Base-by-base conservation (phyloP, 2,329 filamentous ascomycete species). In the Ascochyta koolunga region DNA sequence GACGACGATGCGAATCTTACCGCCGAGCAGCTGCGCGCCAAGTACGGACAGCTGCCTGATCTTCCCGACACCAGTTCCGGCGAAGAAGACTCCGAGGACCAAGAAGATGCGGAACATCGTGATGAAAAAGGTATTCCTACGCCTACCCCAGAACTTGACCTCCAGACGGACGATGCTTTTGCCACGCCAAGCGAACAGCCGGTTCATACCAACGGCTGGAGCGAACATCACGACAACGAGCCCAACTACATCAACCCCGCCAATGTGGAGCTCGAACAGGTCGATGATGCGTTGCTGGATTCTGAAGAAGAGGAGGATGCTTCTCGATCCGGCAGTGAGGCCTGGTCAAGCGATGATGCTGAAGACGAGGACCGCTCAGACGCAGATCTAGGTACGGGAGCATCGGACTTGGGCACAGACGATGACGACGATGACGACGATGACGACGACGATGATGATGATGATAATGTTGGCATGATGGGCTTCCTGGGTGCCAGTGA, bases 1-100 rank as follows among this genome's bases (percentile, higher is more conserved):
- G 84, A 86, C 35, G 84, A 86, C 35, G 86, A 88, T 39, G 88
- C 89, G 55, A 80, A 81, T 10, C 78, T 91, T 3, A 89, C 87
- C 0, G 84, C 88, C 56, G 88, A 90, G 52, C 85, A 91, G 66
- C 71, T 91, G 13, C 83, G 80, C 22, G 80, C 81, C 33, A 91
- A 91, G 69, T 91, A 91, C 59, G 84, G 85, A 8, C 81, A 86
- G 47, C 77, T 90, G 6, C 86, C 86, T 0, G 79, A 79, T 16
- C 57, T 73, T 7, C 63, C 65, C 1, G 61, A 84, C 19, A 67
- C 59, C 15, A 66, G 61, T 52, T 67, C 64, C 7, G 63, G 68
- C n/a, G 67, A 64, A 3, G 54, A 54, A 3, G 59, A 59, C 3
- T 61, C 56, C 9, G 78, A 78, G 8, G 70, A 73, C 5, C 71